A percentile compares a stretch with the other conserved stretches of the same genome.
Conservation (phyloP, 1,284 basidiomycete genomes). For the Rhodotorula glutinis region DNA sequence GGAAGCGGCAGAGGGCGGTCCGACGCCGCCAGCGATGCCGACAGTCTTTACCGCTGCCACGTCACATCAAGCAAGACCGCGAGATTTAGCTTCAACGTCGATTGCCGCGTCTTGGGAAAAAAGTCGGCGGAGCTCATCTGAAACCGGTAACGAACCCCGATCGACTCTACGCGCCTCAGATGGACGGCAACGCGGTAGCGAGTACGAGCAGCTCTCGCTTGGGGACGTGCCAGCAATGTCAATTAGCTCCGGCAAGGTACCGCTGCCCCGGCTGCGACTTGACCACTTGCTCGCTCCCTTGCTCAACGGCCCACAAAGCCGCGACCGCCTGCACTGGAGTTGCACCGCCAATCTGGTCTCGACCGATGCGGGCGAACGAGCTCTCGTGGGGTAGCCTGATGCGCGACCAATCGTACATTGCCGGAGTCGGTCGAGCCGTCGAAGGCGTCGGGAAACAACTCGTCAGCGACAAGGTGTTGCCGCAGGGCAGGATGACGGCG, state of each 20-base stretch:
- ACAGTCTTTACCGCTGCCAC: too few species aligned
- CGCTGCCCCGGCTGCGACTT: slow-evolving; percentile 32
- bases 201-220: slow-evolving; percentile 9
- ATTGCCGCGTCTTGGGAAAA: too few species aligned
- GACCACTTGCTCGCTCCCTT: slow-evolving; percentile 36
- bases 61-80: too few species aligned
- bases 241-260: slow-evolving; percentile 24
- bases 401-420: slow-evolving; percentile 38
- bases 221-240: slow-evolving; percentile 28
- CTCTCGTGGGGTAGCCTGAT: slow-evolving; percentile 36
- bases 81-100: too few species aligned
- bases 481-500: slow-evolving; percentile 15
- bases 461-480: slow-evolving; percentile 31
- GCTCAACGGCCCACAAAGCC: slow-evolving; percentile 32
- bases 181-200: background rate
- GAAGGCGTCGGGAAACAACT: slow-evolving; percentile 28
- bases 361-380: slow-evolving; percentile 29
- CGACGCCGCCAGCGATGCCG: too few species aligned
- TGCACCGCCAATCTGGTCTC: slow-evolving; percentile 29
- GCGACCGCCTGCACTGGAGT: slow-evolving; percentile 22
- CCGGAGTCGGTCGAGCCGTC: slow-evolving; percentile 24
- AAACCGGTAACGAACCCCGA: too few species aligned
- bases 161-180: too few species aligned
- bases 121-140: too few species aligned
- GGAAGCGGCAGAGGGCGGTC: too few species aligned